Conservation (phyloP, 2,329 filamentous ascomycete genomes). For the Colletotrichum sp. region DNA sequence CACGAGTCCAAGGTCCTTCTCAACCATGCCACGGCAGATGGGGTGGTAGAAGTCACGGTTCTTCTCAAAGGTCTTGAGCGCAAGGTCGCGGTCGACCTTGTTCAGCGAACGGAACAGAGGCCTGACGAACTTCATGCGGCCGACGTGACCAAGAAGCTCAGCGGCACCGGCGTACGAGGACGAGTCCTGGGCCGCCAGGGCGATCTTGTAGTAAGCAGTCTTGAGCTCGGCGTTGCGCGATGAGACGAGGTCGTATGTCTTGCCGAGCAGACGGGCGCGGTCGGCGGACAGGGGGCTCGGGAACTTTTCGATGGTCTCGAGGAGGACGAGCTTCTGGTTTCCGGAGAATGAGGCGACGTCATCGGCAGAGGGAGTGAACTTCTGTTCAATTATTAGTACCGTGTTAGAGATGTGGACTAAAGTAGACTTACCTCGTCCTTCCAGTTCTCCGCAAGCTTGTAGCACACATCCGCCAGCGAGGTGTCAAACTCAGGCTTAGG, state of each 20-base stretch:
- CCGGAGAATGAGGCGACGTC: constrained; percentile 80
- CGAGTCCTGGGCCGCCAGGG: constrained; percentile 74
- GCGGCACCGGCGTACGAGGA: constrained; percentile 74
- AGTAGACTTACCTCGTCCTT: constrained; percentile 55
- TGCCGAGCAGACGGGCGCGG: constrained; percentile 74
- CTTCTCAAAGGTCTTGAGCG: constrained; percentile 83
- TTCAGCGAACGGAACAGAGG: constrained; percentile 81
- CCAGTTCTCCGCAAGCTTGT: constrained; percentile 84
- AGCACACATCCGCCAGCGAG: constrained; percentile 83
- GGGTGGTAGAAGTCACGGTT: constrained; percentile 95
- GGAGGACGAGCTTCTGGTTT: constrained; percentile 91
- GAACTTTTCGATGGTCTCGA: constrained; percentile 78
- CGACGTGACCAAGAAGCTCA: constrained; percentile 79
- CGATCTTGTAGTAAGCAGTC: constrained; percentile 79
- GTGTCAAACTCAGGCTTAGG: constrained; percentile 93
- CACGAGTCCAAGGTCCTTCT: constrained; percentile 73
- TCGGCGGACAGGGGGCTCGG: constrained; percentile 66
- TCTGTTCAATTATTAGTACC: constrained; percentile 35
- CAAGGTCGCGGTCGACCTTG: constrained; percentile 75
- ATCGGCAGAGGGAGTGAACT: constrained; percentile 66
- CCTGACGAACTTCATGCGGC: constrained; percentile 96
- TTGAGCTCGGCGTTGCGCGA: constrained; percentile 88
- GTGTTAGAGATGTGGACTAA: background rate
- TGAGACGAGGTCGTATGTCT: constrained; percentile 73
- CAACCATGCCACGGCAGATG: constrained; percentile 84